phyloP scores from a whole-genome alignment of 768 basidiomycete genomes.

The Kwoniella heveanensis region DNA sequence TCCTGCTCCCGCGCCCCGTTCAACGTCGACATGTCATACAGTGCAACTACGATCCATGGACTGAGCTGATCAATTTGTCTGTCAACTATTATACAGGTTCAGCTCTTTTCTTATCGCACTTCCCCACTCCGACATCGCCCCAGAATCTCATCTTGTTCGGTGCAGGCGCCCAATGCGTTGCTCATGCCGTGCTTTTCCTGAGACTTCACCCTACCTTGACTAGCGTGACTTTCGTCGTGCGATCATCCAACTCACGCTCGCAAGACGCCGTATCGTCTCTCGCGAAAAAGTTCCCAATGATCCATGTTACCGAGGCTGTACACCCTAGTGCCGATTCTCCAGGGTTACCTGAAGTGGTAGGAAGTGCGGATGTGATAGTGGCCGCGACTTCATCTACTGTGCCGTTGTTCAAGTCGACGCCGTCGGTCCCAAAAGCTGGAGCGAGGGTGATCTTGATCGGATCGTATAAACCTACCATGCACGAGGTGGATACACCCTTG shows the following conservation, averaged over 20 bases:
- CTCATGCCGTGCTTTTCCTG: conserved; percentile 50
- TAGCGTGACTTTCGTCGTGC: conserved; percentile 50
- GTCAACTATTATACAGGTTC: conserved; percentile 36
- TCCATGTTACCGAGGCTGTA: conserved; percentile 18
- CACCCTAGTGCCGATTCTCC: conserved; percentile 7
- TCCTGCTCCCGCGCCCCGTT: no score
- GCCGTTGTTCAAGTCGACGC: conserved; percentile 71
- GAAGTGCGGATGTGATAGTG: conserved; percentile 68
- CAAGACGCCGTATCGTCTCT: conserved; percentile 21
- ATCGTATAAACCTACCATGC: conserved; percentile 79
- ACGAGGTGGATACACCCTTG: conserved; percentile 68
- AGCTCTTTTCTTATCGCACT: conserved; percentile 37
- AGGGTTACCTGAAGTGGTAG: conserved; percentile 48
- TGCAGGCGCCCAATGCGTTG: conserved; percentile 47
- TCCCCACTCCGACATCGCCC: conserved; percentile 18
- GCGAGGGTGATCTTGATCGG: conserved; percentile 77
- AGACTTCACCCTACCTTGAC: conserved; percentile 33
- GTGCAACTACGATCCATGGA: no score
- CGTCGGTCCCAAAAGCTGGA: conserved; percentile 61
- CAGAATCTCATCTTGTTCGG: conserved; percentile 39
- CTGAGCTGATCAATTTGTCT: not conserved
- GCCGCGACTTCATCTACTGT: conserved; percentile 70
- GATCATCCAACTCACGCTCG: conserved; percentile 58
- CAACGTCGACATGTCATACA: no score
- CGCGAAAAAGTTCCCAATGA: conserved; percentile 19